These are phyloP conservation scores for Tetrapyrgos nigripes DNA, from an alignment of 1,284 basidiomycete genomes.

Conservation along the genomic window DNA sequence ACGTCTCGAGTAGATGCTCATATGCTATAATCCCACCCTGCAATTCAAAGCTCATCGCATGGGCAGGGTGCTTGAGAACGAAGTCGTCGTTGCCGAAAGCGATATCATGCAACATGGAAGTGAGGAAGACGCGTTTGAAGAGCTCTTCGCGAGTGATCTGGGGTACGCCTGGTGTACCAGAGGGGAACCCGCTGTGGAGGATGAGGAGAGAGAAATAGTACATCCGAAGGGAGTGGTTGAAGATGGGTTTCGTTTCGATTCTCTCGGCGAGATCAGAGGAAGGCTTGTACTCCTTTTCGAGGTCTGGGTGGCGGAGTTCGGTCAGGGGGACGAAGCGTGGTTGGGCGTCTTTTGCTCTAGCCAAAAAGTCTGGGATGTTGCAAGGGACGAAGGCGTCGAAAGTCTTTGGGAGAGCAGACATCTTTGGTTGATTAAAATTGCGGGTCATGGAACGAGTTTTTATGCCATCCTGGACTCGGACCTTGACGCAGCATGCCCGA, in stretches of 20 bases:
- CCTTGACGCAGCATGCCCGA: no score
- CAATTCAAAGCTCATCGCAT: constrained; percentile 27
- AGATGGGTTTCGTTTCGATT: constrained; percentile 16
- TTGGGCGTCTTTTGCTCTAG: no score
- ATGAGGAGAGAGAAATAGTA: constrained; percentile 26
- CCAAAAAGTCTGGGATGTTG: no score
- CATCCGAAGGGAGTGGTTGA: constrained; percentile 21
- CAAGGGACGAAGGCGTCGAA: no score
- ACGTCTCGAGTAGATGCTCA: constrained; percentile 20
- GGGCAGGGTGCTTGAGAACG: constrained; percentile 21
- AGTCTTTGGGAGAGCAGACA: no score
- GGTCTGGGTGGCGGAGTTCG: neutral
- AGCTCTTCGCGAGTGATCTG: constrained; percentile 24
- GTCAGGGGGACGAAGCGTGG: neutral
- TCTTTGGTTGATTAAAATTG: no score
- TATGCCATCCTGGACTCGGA: neutral
- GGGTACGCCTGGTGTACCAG: constrained; percentile 20
- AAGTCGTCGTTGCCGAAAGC: constrained; percentile 17
- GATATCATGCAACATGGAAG: constrained; percentile 26
- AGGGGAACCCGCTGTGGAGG: constrained; percentile 24
- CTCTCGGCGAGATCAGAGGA: constrained; percentile 20
- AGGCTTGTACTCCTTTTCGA: constrained; percentile 1
- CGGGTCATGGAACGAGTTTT: no score
- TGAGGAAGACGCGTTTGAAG: constrained; percentile 20
- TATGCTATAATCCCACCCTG: constrained; percentile 28